Conservation (phyloP, 371 early-diverging fungal species). For the Fennellomyces sp. region DNA sequence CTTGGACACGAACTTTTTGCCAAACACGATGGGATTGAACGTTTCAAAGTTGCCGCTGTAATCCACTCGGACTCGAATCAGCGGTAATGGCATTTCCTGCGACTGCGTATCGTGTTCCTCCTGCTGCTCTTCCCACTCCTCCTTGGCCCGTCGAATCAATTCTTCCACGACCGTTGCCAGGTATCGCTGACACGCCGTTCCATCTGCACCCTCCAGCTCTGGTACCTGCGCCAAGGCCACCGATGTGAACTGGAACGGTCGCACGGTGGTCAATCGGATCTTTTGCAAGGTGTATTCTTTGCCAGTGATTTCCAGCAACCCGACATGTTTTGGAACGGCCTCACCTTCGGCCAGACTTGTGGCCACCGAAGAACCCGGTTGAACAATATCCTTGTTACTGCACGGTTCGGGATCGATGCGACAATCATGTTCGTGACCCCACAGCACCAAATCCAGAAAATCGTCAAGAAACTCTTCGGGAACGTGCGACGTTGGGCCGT, state of each 20-base stretch:
- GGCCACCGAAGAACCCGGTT: slow-evolving; percentile 98
- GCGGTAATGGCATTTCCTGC: slow-evolving; percentile 68
- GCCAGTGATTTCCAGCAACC: slow-evolving; percentile 69
- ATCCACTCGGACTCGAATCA: slow-evolving; percentile 85
- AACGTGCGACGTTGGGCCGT: slow-evolving; percentile 86
- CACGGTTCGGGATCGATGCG: slow-evolving; percentile 72
- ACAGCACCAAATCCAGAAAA: slow-evolving; percentile 91
- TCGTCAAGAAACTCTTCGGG: slow-evolving; percentile 87
- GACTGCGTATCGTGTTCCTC: slow-evolving; percentile 14
- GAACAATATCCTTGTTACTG: slow-evolving; percentile 80
- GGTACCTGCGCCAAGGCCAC: slow-evolving; percentile 61
- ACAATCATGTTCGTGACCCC: slow-evolving; percentile 99
- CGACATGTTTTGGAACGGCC: slow-evolving; percentile 84
- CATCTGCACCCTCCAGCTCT: slow-evolving; percentile 31
- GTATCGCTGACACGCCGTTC: slow-evolving; percentile 45
- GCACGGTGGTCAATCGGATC: slow-evolving; percentile 77
- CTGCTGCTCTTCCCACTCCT: slow-evolving; percentile 59
- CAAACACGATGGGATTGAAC: slow-evolving; percentile 87
- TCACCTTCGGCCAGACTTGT: slow-evolving; percentile 96
- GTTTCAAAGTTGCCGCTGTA: slow-evolving; percentile 83
- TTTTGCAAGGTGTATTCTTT: slow-evolving; percentile 71
- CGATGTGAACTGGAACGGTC: slow-evolving; percentile 88
- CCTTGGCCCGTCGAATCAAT: slow-evolving; percentile 67
- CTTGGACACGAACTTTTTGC: slow-evolving; percentile 75
- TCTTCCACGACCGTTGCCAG: slow-evolving; percentile 63